Percentiles rank a stretch among this genome's conserved stretches.
These are phyloP conservation scores for Pythium dissotocum DNA, from an alignment of 352 stramenopile genomes.

Conservation along the genomic window DNA sequence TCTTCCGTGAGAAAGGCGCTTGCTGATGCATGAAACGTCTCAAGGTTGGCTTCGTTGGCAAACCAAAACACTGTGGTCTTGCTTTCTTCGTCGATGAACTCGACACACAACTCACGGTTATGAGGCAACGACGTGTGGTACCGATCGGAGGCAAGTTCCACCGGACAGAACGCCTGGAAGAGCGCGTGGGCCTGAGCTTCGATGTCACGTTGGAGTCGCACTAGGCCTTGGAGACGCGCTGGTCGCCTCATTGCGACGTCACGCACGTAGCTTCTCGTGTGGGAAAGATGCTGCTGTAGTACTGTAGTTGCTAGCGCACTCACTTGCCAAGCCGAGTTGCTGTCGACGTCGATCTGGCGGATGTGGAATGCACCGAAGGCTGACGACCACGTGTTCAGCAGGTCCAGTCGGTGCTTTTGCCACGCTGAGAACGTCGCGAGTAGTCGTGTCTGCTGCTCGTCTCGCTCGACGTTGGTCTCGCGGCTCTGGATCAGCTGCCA, in stretches of 20 bases:
- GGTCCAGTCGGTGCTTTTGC: slow-evolving; percentile 47
- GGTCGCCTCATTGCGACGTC: slow-evolving; percentile 33
- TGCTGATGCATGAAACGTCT: slow-evolving; percentile 35
- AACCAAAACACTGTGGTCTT: slow-evolving; percentile 41
- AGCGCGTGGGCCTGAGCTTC: slow-evolving; percentile 31
- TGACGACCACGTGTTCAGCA: slow-evolving; percentile 45
- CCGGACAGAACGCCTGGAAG: slow-evolving; percentile 60
- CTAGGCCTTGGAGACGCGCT: slow-evolving; percentile 32
- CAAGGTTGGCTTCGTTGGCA: slow-evolving; percentile 34
- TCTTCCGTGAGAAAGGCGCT: slow-evolving; percentile 41
- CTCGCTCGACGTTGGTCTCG: not conserved
- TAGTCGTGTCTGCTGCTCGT: slow-evolving; percentile 20
- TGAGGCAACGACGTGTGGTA: slow-evolving; percentile 35
- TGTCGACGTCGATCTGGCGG: slow-evolving; percentile 39
- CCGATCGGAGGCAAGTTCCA: slow-evolving; percentile 43
- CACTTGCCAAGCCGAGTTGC: slow-evolving; percentile 49
- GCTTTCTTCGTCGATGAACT: slow-evolving; percentile 26
- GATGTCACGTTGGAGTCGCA: slow-evolving; percentile 29
- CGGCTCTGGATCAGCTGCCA: slow-evolving; percentile 27
- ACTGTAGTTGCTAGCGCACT: slow-evolving; percentile 27
- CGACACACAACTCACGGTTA: slow-evolving; percentile 43
- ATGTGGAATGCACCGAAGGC: slow-evolving; percentile 54
- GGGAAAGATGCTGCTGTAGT: slow-evolving; percentile 32
- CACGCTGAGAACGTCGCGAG: slow-evolving; percentile 35
- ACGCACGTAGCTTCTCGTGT: slow-evolving; percentile 25